A percentile compares a stretch with the other conserved stretches of the same genome.
These are phyloP conservation scores for Epichloe scottii DNA, from an alignment of 2,329 filamentous ascomycete genomes.

Conservation along the genomic window DNA sequence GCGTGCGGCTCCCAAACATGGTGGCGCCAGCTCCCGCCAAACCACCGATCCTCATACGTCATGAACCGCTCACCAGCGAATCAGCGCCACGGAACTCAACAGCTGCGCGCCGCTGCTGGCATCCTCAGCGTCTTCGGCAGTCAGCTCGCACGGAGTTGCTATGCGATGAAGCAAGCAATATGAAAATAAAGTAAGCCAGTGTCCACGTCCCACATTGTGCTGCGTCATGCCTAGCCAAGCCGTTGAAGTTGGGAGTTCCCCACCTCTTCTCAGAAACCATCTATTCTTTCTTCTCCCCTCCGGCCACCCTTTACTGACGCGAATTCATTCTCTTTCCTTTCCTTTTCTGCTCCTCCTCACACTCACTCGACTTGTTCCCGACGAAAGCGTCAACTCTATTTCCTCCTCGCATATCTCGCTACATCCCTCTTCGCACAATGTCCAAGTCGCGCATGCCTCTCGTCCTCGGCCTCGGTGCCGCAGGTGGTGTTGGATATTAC, in stretches of 20 bases:
- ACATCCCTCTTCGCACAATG: slow-evolving; percentile 22
- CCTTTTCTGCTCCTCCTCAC: neutral
- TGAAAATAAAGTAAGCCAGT: too few species aligned
- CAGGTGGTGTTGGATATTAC: slow-evolving; percentile 71
- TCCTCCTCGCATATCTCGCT: neutral
- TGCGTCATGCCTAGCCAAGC: neutral
- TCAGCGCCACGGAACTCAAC: neutral
- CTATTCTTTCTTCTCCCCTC: slow-evolving; percentile 1
- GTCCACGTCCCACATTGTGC: neutral
- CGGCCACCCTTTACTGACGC: neutral
- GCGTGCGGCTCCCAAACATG: too few species aligned
- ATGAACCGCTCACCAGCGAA: slow-evolving; percentile 4
- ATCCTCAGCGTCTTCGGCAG: slow-evolving; percentile 1
- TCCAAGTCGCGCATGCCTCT: slow-evolving; percentile 34
- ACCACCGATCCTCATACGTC: slow-evolving; percentile 6
- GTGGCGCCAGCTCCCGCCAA: neutral
- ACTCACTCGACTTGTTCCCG: neutral
- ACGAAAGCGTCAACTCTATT: neutral
- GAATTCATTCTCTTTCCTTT: neutral
- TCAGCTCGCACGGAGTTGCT: neutral
- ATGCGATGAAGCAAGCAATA: neutral
- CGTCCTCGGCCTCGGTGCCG: slow-evolving; percentile 48
- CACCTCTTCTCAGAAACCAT: neutral
- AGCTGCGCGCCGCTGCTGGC: slow-evolving; percentile 1
- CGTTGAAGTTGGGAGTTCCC: neutral